Percentiles rank a stretch among this genome's conserved stretches.
These are phyloP conservation scores for Syzygium aromaticum DNA, from an alignment of 345 rosid species.

Conservation along the genomic window DNA sequence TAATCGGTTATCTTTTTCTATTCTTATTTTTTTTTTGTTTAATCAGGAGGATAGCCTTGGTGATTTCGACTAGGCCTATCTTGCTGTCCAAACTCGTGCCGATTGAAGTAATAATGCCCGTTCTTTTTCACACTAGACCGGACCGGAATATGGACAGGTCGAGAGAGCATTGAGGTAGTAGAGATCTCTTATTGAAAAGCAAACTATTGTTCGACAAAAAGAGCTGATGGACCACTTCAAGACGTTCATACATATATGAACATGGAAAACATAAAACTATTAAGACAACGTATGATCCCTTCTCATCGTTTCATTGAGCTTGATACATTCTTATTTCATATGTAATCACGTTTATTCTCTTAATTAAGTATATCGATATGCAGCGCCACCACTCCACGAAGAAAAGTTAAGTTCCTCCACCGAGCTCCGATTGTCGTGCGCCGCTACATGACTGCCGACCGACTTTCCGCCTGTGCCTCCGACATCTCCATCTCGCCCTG, in stretches of 20 bases:
- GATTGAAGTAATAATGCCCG: neutral
- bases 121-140: neutral
- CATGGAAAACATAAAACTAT: neutral
- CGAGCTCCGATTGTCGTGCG: neutral
- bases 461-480: neutral
- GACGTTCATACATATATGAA: neutral
- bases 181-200: neutral
- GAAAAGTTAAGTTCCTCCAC: neutral
- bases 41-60: too few relatives aligned
- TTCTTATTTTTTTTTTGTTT: neutral
- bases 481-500: slow-evolving; percentile 2
- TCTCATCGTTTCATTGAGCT: neutral
- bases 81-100: neutral
- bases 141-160: neutral
- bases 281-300: neutral
- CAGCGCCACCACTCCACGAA: neutral
- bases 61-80: neutral
- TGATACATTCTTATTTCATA: neutral
- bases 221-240: neutral
- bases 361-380: neutral
- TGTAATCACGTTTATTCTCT: neutral
- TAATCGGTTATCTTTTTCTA: neutral
- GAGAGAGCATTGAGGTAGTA: neutral
- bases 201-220: neutral
- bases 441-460: neutral